A percentile compares a stretch with the other conserved stretches of the same genome.
phyloP scores from a whole-genome alignment of 352 stramenopile species.

The Peronospora farinosa region DNA sequence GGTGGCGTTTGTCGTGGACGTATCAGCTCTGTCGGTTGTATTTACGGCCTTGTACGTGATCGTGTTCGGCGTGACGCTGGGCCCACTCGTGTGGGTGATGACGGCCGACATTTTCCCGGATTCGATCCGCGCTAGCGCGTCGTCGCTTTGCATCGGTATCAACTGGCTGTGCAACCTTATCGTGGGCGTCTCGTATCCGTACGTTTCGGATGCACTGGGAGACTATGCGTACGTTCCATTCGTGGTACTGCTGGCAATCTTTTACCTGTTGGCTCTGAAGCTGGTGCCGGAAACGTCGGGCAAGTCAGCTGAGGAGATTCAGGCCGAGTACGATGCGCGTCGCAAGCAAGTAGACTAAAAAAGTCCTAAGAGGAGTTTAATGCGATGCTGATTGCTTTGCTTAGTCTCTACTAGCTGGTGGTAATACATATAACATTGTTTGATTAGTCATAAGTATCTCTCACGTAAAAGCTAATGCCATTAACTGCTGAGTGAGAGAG shows the following conservation, averaged over 20 bases:
- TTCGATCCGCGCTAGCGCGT: conserved; percentile 2
- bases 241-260: conserved; percentile 5
- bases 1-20: conserved; percentile 18
- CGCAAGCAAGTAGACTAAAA: background rate
- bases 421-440: too few species aligned
- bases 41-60: conserved; percentile 27
- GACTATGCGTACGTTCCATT: conserved; percentile 13
- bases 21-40: conserved; percentile 18
- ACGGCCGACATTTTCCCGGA: conserved; percentile 7
- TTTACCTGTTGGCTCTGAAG: conserved; percentile 15
- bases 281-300: conserved; percentile 45
- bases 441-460: too few species aligned
- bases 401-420: too few species aligned
- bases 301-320: conserved; percentile 48
- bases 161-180: conserved; percentile 16
- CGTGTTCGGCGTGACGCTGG: conserved; percentile 12
- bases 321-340: conserved; percentile 26
- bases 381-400: too few species aligned
- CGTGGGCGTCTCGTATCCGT: conserved; percentile 13
- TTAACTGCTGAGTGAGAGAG: too few species aligned
- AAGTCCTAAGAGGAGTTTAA: too few species aligned
- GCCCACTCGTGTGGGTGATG: conserved; percentile 9
- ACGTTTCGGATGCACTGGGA: conserved; percentile 6
- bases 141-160: conserved; percentile 7
- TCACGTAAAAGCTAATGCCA: too few species aligned